Evolutionary conservation across 495 filamentous ascomycete genomes (phyloP).

Genomic region (Aspergillus hancockii): DNA sequence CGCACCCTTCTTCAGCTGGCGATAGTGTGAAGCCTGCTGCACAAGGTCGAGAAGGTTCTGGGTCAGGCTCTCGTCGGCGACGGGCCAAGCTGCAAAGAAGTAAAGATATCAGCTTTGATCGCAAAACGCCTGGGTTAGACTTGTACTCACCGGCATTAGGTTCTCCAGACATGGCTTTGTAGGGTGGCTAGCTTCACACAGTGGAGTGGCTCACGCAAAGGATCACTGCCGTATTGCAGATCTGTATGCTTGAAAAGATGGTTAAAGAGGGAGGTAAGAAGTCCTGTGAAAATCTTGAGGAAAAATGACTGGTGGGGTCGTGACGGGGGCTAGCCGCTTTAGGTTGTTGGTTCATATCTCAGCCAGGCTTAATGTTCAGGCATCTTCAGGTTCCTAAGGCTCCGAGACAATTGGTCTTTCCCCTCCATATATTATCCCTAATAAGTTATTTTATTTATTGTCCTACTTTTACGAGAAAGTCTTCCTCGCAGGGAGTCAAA

Average conservation of each 20-base stretch:
- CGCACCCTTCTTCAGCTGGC: slow-evolving; percentile 84
- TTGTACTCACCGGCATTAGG: slow-evolving; percentile 35
- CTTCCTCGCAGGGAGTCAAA: too few relatives aligned
- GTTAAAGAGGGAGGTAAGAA: not conserved
- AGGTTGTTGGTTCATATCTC: not conserved
- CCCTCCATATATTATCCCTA: not conserved
- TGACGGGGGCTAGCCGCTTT: slow-evolving; percentile 3
- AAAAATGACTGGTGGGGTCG: slow-evolving; percentile 5
- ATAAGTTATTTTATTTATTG: not conserved
- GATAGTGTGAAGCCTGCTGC: slow-evolving; percentile 81
- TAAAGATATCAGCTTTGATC: slow-evolving; percentile 18
- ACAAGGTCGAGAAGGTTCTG: slow-evolving; percentile 82
- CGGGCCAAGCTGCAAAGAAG: slow-evolving; percentile 70
- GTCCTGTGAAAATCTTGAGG: slow-evolving; percentile 19
- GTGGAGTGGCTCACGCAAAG: slow-evolving; percentile 45
- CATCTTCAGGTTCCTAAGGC: not conserved
- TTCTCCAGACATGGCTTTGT: slow-evolving; percentile 42
- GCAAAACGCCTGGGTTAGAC: not conserved
- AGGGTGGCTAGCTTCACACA: slow-evolving; percentile 23
- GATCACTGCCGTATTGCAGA: slow-evolving; percentile 43
- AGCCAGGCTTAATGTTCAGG: not conserved
- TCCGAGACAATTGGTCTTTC: not conserved
- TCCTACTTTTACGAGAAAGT: too few relatives aligned
- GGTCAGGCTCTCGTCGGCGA: slow-evolving; percentile 80
- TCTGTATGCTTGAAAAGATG: slow-evolving; percentile 12